These are phyloP conservation scores for Berkeleyomyces rouxiae DNA, from an alignment of 2,329 filamentous ascomycete genomes.

Conservation along the genomic window DNA sequence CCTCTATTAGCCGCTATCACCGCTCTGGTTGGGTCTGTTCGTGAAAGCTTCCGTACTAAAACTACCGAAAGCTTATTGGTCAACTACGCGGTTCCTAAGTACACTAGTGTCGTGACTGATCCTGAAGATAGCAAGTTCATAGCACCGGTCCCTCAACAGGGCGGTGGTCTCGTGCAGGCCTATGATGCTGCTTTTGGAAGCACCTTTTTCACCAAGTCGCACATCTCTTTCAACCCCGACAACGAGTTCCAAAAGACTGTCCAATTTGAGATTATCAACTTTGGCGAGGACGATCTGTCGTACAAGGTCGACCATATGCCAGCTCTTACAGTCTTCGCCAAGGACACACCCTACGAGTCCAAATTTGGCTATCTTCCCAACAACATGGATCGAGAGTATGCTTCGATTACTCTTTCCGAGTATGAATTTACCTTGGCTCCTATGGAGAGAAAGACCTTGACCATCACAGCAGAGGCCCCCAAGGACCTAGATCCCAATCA, in stretches of 20 bases:
- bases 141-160: constrained; percentile 43
- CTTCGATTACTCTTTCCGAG: constrained; percentile 27
- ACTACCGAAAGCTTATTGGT: constrained; percentile 33
- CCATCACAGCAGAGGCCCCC: constrained; percentile 20
- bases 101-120: constrained; percentile 29
- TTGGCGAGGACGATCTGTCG: constrained; percentile 29
- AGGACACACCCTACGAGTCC: constrained; percentile 17
- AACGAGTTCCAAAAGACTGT: constrained; percentile 33
- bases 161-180: constrained; percentile 42
- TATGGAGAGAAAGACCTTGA: constrained; percentile 17
- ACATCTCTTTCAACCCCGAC: constrained; percentile 47
- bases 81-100: constrained; percentile 30
- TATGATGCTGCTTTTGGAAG: constrained; percentile 38
- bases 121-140: constrained; percentile 24
- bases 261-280: constrained; percentile 40
- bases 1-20: constrained; percentile 38
- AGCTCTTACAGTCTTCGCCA: constrained; percentile 38
- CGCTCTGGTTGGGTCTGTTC: constrained; percentile 35
- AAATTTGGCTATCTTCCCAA: constrained; percentile 25
- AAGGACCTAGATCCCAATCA: constrained; percentile 18
- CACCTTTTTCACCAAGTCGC: constrained; percentile 36
- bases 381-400: constrained; percentile 25
- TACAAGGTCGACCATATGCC: constrained; percentile 35
- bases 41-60: constrained; percentile 33
- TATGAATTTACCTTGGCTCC: constrained; percentile 25